Evolutionary conservation across 352 stramenopile species (phyloP).

Genomic region (Albugo laibachii): DNA sequence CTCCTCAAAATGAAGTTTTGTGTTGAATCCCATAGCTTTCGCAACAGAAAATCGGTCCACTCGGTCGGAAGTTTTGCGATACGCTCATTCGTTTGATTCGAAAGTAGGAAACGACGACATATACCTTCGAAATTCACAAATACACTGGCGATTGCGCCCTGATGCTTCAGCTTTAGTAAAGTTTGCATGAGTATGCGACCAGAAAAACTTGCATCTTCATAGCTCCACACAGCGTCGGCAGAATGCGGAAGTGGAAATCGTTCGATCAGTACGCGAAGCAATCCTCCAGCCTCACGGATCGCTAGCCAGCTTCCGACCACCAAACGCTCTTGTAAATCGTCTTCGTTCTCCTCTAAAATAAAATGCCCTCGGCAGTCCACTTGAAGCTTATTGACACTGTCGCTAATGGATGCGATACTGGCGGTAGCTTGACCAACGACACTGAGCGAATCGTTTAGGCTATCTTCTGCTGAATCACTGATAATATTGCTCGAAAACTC

Average conservation of each 20-base stretch:
- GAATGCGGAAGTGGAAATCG: constrained; percentile 22
- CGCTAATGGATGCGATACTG: constrained; percentile 24
- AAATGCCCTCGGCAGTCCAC: constrained; percentile 67
- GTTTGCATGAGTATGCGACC: constrained; percentile 63
- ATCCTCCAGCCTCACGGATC: constrained; percentile 57
- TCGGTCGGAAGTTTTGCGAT: constrained; percentile 31
- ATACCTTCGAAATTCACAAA: constrained; percentile 74
- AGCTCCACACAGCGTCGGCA: not conserved
- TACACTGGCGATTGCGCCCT: constrained; percentile 64
- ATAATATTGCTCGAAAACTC: constrained; percentile 41
- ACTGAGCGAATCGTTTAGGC: constrained; percentile 33
- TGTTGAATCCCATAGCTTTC: constrained; percentile 46
- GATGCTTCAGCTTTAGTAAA: constrained; percentile 78
- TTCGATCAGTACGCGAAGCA: constrained; percentile 57
- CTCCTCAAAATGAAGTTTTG: constrained; percentile 79
- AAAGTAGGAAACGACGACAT: constrained; percentile 51
- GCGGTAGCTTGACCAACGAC: constrained; percentile 27
- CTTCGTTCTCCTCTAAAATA: constrained; percentile 27
- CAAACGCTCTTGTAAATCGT: constrained; percentile 39
- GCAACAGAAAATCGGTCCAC: constrained; percentile 59
- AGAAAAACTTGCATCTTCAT: constrained; percentile 13
- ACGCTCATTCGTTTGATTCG: constrained; percentile 28
- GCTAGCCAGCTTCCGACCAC: constrained; percentile 77
- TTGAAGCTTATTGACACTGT: constrained; percentile 28
- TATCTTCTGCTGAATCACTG: constrained; percentile 44